Base-by-base conservation (phyloP, 75 land plant genomes). In the Pinus tabuliformis region DNA sequence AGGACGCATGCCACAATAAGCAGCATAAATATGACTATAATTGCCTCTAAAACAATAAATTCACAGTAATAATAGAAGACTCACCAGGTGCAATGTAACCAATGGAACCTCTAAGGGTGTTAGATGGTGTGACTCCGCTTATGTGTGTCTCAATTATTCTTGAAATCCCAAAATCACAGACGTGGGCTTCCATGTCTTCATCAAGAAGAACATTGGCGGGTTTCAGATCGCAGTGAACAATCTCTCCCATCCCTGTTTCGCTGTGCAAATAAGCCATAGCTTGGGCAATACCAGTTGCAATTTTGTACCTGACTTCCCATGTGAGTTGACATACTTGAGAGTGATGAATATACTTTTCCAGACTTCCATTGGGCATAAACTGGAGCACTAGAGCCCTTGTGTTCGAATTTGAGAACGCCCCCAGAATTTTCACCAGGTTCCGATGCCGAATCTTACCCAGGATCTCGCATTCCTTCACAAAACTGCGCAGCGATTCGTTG, bases 311-410 rank as follows among this genome's bases (percentile, higher is more conserved):
- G 22, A 0, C 33, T 28, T 71, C 73, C 42, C 42, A 39, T 39
- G 42, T 39, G 22, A 45, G 54, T 20, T 60, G 21, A 60, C 12
- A 18, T 21, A 11, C 62, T 3, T 7, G 62, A 60, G 12, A 18
- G 22, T 60, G 6, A 18, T 20, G 62, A 60, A 20, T 6, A 18
- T 60, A 49, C 2, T 61, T n/a, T 28, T 87, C 89, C 52, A 87
- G 62, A 65, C 78, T 81, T 6, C 89, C 89, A 65, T 87, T 84
- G 6, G 76, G 57, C 81, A 87, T 84, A 63, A 77, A 84, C 56
- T 77, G 80, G 49, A 84, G 75, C 42, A 87, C 86, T 0, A 87
- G 76, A 39, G 81, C 82, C 75, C 77, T 87, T 75, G 74, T 63
- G 56, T 81, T 83, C 6, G 77, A 64, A 33, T 73, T 80, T 15